A percentile compares a stretch with the other conserved stretches of the same genome.
Evolutionary conservation across 1,284 basidiomycete species (phyloP).

Genomic region (Tremellales sp.): DNA sequence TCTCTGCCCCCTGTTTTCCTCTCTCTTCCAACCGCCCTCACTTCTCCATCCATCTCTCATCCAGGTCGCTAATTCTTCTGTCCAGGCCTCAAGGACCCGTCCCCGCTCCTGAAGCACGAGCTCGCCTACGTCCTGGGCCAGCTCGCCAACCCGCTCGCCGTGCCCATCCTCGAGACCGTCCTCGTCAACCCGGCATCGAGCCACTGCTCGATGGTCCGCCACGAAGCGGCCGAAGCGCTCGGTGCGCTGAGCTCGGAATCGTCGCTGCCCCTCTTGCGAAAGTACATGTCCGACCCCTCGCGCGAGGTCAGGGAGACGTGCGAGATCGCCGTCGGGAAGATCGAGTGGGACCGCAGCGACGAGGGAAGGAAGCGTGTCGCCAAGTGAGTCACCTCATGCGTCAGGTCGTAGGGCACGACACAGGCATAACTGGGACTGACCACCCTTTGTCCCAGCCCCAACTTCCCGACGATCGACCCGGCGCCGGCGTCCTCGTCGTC

Average conservation of each 20-base stretch:
- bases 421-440: neutral
- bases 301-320: constrained; percentile 91
- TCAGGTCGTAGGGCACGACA: neutral
- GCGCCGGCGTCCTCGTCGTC: constrained; percentile 60
- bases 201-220: constrained; percentile 82
- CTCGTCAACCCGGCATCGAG: constrained; percentile 59
- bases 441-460: constrained; percentile 51
- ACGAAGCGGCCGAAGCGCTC: constrained; percentile 99
- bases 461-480: constrained; percentile 87
- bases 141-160: constrained; percentile 68
- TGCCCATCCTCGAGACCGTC: constrained; percentile 74
- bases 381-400: constrained; percentile 38
- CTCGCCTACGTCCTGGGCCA: constrained; percentile 96
- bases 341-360: constrained; percentile 77
- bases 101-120: constrained; percentile 93
- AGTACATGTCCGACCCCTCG: constrained; percentile 70
- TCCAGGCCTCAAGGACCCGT: constrained; percentile 79
- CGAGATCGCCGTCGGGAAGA: constrained; percentile 93
- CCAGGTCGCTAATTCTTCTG: constrained; percentile 3
- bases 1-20: neutral
- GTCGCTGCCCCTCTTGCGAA: constrained; percentile 67
- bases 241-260: constrained; percentile 77
- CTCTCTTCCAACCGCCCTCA: neutral
- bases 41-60: neutral
- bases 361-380: constrained; percentile 44